Evolutionary conservation across 352 stramenopile genomes (phyloP).

Genomic region (Pythium scleroteichum): DNA sequence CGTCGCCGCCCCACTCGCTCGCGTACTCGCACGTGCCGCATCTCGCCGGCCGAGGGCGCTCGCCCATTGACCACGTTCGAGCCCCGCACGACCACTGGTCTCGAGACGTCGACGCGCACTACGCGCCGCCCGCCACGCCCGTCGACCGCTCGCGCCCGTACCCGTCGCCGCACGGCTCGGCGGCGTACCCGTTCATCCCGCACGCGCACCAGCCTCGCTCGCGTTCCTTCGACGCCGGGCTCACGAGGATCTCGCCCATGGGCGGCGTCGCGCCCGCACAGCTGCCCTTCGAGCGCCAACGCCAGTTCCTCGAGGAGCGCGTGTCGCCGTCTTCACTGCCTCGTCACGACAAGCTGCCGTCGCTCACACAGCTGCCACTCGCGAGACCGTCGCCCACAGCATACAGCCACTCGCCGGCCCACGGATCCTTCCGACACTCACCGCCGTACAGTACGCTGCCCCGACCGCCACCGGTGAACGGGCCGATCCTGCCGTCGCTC

Average conservation of each 20-base stretch:
- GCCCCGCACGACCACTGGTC: neutral
- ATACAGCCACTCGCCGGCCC: neutral
- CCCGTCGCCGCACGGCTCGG: constrained; percentile 9
- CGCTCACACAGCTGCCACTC: constrained; percentile 15
- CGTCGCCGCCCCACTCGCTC: constrained; percentile 1
- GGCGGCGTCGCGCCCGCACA: constrained; percentile 7
- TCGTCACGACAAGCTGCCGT: constrained; percentile 16
- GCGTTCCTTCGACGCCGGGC: constrained; percentile 17
- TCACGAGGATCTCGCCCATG: constrained; percentile 27
- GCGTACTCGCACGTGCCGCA: neutral
- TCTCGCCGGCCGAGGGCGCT: too few relatives aligned
- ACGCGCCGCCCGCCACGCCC: constrained; percentile 3
- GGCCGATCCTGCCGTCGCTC: neutral
- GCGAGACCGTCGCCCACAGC: constrained; percentile 1
- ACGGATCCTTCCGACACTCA: neutral
- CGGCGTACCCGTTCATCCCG: constrained; percentile 12
- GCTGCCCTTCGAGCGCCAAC: constrained; percentile 7
- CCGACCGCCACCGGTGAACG: neutral
- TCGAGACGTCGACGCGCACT: too few relatives aligned
- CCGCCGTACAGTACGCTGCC: neutral
- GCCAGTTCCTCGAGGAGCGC: constrained; percentile 1
- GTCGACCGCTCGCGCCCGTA: neutral
- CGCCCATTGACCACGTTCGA: neutral
- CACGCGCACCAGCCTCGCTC: constrained; percentile 2
- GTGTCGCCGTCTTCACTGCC: neutral